Base-by-base conservation (phyloP, 129 eudicot genomes). In the Chrysanthemum makinoi region DNA sequence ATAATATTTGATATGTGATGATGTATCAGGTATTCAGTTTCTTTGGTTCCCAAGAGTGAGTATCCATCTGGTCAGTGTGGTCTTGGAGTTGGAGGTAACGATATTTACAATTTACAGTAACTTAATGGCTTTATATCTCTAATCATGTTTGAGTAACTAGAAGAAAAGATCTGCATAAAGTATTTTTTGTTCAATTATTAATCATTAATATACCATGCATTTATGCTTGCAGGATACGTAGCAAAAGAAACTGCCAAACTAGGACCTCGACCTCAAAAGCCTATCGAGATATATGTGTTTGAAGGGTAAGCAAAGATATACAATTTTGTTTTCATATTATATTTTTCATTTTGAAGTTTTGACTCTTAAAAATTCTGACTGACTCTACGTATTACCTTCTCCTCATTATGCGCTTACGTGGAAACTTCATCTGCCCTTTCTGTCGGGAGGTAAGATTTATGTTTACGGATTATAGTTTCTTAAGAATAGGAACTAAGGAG, bases 281-380 rank as follows among this genome's bases (percentile, higher is more conserved):
- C 99, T 66, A 90, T 95, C 26, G 99, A 95, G 83, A 77, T 95
- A 70, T 95, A 95, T 39, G 99, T 90, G 69, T 95, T 88, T 82
- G 99, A 90, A 80, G 81, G 99, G 97, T 95, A 86, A 65, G 1
- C 7, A 7, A 39, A 39, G 19, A 15, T 2, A 1, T 13, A 52
- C 18, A 10, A 35, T 1, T 53, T 56, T 18, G 6, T 26, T 17
- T 75, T 6, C 65, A 14, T 43, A 15, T 55, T 44, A 54, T 51
- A 4, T 15, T 15, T 35, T 69, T 62, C 65, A 39, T 69, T 49
- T 60, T 70, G 4, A 46, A 15, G 60, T 51, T 11, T 51, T 33
- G 52, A 26, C 49, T 75, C 13, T 68, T 35, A 16, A 50, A 6
- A 76, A 51, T 63, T 60, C 65, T 74, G 75, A 74, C 83, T 81